phyloP scores from a whole-genome alignment of 2,329 filamentous ascomycete genomes.

The Cercospora sesami region DNA sequence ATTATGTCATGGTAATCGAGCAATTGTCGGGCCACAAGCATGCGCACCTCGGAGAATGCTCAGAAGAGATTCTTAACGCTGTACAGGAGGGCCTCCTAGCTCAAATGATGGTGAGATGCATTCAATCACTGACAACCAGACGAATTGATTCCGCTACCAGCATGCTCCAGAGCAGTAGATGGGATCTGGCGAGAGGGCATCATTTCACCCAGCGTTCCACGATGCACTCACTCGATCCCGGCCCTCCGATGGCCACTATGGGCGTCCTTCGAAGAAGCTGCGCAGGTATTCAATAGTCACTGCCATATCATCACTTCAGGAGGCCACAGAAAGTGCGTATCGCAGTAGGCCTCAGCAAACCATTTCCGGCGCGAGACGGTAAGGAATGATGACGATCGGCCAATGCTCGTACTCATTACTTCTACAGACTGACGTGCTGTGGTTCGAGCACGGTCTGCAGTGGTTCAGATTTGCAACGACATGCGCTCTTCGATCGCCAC shows the following conservation, averaged over 20 bases:
- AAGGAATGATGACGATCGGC: neutral
- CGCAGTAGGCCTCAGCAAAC: neutral
- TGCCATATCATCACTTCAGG: neutral
- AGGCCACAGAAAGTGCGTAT: neutral
- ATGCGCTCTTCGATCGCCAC: neutral
- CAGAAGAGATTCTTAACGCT: too few species aligned
- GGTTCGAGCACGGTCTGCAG: neutral
- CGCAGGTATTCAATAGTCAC: neutral
- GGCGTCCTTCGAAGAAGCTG: neutral
- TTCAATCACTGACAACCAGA: too few species aligned
- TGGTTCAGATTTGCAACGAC: neutral
- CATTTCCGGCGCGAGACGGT: neutral
- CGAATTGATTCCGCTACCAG: too few species aligned
- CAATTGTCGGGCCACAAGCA: too few species aligned
- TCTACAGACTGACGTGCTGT: neutral
- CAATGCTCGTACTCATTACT: neutral
- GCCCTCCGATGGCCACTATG: neutral
- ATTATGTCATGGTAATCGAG: too few species aligned
- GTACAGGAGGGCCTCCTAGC: too few species aligned
- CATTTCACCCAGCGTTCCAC: neutral
- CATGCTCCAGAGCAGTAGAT: too few species aligned
- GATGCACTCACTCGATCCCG: neutral
- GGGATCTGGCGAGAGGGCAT: neutral
- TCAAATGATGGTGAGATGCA: too few species aligned
- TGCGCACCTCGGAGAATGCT: too few species aligned